phyloP scores from a whole-genome alignment of 139 green algal genomes.

The Chlorella sp. region DNA sequence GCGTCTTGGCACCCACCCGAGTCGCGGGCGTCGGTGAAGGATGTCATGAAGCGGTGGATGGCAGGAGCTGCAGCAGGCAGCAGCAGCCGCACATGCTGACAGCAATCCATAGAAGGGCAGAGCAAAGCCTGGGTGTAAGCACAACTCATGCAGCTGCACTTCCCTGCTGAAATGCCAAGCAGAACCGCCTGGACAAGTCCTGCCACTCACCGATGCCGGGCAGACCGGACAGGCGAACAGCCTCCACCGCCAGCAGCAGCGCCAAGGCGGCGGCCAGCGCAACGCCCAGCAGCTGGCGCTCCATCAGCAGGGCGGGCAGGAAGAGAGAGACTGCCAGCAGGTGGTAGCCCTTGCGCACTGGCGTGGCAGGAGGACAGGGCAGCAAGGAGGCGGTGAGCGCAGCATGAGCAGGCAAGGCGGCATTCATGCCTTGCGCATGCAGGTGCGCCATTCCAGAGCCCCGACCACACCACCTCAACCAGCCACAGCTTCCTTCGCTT shows the following conservation, averaged over 20 bases:
- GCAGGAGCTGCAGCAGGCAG: constrained; percentile 20
- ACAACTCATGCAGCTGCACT: too few species aligned
- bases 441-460: neutral
- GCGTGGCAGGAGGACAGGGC: neutral
- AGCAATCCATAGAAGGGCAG: too few species aligned
- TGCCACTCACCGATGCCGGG: constrained; percentile 39
- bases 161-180: too few species aligned
- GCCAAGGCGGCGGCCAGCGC: constrained; percentile 64
- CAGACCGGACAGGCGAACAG: constrained; percentile 43
- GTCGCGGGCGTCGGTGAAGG: constrained; percentile 81
- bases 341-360: constrained; percentile 84
- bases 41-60: constrained; percentile 70
- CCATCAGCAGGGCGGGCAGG: constrained; percentile 69
- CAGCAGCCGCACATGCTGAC: neutral
- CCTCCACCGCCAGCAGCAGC: constrained; percentile 60
- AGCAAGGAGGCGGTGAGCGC: neutral
- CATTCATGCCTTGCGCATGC: neutral
- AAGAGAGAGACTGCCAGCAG: constrained; percentile 80
- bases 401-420: neutral
- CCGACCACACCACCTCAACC: neutral
- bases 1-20: neutral
- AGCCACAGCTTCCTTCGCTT: neutral
- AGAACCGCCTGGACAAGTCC: too few species aligned
- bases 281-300: constrained; percentile 71
- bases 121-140: too few species aligned